Conservation (phyloP, 2,329 filamentous ascomycete species). For the Fusarium nurragi region DNA sequence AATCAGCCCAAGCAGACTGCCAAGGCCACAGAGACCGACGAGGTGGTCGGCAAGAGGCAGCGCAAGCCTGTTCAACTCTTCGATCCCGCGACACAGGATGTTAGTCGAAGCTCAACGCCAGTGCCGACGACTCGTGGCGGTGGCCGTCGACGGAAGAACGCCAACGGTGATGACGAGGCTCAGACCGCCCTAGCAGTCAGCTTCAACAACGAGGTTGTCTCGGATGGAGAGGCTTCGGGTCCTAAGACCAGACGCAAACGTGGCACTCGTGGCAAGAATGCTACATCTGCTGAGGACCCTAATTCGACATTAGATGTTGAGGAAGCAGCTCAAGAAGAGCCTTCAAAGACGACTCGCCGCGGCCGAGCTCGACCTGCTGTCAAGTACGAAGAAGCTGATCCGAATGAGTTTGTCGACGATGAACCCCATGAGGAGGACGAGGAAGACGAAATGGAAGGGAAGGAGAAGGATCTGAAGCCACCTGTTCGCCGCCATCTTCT, state of each 20-base stretch:
- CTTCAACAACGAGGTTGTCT: slow-evolving; percentile 49
- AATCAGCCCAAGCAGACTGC: slow-evolving; percentile 67
- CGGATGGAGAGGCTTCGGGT: slow-evolving; percentile 45
- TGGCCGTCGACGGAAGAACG: slow-evolving; percentile 48
- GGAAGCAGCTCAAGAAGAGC: slow-evolving; percentile 32
- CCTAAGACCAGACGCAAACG: slow-evolving; percentile 48
- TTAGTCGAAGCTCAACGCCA: slow-evolving; percentile 63
- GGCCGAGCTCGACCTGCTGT: slow-evolving; percentile 40
- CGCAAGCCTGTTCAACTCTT: slow-evolving; percentile 62
- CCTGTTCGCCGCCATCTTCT: slow-evolving; percentile 47
- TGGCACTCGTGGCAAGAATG: slow-evolving; percentile 42
- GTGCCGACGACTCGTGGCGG: slow-evolving; percentile 46
- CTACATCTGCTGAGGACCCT: slow-evolving; percentile 40
- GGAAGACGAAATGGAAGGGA: slow-evolving; percentile 30
- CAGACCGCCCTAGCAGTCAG: slow-evolving; percentile 44
- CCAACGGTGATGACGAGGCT: slow-evolving; percentile 44
- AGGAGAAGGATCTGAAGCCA: slow-evolving; percentile 44
- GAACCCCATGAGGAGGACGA: slow-evolving; percentile 38
- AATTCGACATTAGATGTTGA: slow-evolving; percentile 32
- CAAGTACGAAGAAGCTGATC: slow-evolving; percentile 45
- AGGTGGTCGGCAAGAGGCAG: slow-evolving; percentile 63
- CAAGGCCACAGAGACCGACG: slow-evolving; percentile 65
- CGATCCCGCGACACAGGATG: slow-evolving; percentile 61
- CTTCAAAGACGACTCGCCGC: slow-evolving; percentile 41
- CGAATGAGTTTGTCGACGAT: slow-evolving; percentile 45